A percentile compares a stretch with the other conserved stretches of the same genome.
phyloP scores from a whole-genome alignment of 139 green algal genomes.

The Gonium pectorale region DNA sequence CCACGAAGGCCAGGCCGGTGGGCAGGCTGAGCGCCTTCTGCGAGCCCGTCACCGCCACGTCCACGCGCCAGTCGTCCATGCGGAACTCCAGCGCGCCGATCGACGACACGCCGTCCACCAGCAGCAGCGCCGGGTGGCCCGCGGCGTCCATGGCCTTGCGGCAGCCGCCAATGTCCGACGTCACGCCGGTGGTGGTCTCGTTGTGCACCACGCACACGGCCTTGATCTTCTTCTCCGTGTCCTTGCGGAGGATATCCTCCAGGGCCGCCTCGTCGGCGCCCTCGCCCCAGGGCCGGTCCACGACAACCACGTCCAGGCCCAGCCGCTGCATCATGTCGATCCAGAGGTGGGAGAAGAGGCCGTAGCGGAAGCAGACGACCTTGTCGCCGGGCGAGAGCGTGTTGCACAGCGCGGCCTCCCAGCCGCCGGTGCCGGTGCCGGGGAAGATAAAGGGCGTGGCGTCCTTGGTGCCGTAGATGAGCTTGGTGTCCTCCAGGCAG shows the following conservation, averaged over 20 bases:
- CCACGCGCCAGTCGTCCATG: slow-evolving; percentile 96
- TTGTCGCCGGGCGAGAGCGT: slow-evolving; percentile 95
- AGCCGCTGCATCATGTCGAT: slow-evolving; percentile 98
- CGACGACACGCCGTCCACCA: slow-evolving; percentile 94
- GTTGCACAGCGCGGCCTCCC: slow-evolving; percentile 94
- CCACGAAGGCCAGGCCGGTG: slow-evolving; percentile 93
- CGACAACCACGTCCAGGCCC: slow-evolving; percentile 89
- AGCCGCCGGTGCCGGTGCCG: slow-evolving; percentile 88
- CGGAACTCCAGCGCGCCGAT: slow-evolving; percentile 95
- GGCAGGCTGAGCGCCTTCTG: slow-evolving; percentile 98
- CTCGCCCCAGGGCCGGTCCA: slow-evolving; percentile 93
- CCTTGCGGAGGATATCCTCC: slow-evolving; percentile 80
- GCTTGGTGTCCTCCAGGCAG: slow-evolving; percentile 88
- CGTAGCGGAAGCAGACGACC: slow-evolving; percentile 90
- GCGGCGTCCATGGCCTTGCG: slow-evolving; percentile 79
- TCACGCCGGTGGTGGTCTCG: slow-evolving; percentile 96
- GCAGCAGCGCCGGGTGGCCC: slow-evolving; percentile 89
- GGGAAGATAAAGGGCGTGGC: slow-evolving; percentile 96
- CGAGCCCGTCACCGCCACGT: slow-evolving; percentile 95
- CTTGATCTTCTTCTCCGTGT: slow-evolving; percentile 93
- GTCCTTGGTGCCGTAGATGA: slow-evolving; percentile 80
- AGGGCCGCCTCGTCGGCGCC: slow-evolving; percentile 84
- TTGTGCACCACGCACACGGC: slow-evolving; percentile 97
- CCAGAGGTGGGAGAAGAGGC: slow-evolving; percentile 95
- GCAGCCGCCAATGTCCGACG: slow-evolving; percentile 82